phyloP scores from a whole-genome alignment of 2,329 filamentous ascomycete species.

The Cercospora canescens region DNA sequence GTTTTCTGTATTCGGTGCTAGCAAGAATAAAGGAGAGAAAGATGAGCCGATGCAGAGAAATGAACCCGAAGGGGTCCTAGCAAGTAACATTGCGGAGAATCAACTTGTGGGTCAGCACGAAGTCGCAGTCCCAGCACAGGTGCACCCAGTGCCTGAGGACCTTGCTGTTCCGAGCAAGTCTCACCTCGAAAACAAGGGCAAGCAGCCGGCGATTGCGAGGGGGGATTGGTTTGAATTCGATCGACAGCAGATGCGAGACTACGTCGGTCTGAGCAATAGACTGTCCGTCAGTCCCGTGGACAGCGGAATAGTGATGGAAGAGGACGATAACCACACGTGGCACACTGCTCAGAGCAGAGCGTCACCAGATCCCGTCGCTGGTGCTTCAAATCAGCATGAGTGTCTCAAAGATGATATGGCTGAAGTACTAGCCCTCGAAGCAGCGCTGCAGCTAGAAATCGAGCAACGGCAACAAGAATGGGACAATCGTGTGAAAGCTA shows the following conservation, averaged over 20 bases:
- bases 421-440: slow-evolving; percentile 4
- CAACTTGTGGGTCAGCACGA: background rate
- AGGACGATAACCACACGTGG: background rate
- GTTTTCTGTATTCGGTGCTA: slow-evolving; percentile 4
- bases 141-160: background rate
- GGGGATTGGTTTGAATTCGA: background rate
- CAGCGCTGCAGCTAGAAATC: slow-evolving; percentile 5
- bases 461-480: slow-evolving; percentile 10
- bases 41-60: background rate
- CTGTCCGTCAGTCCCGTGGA: slow-evolving; percentile 16
- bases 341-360: slow-evolving; percentile 15
- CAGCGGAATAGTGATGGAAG: slow-evolving; percentile 16
- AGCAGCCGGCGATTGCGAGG: background rate
- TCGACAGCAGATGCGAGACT: background rate
- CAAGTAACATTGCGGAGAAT: background rate
- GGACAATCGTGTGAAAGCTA: slow-evolving; percentile 6
- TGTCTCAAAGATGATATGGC: background rate
- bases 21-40: background rate
- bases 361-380: background rate
- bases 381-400: background rate
- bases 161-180: background rate
- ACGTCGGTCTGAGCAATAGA: background rate
- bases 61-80: background rate
- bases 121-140: background rate
- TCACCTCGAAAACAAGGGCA: background rate